Conservation (phyloP, 179 eudicot genomes). For the Corrigiola litoralis region DNA sequence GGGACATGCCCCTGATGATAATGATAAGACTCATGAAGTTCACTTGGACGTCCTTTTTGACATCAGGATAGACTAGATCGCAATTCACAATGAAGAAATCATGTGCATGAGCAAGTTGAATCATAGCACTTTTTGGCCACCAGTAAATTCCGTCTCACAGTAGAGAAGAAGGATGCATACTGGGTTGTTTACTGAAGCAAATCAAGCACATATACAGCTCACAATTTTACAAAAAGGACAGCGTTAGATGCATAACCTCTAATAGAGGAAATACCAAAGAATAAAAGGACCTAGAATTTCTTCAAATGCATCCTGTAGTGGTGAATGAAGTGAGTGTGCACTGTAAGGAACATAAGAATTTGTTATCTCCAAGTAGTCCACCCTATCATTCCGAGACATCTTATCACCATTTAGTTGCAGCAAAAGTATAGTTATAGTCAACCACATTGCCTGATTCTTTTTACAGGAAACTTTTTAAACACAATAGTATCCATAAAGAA, state of each 20-base stretch:
- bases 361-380: constrained; percentile 5
- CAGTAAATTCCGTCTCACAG: neutral
- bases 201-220: neutral
- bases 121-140: neutral
- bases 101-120: constrained; percentile 2
- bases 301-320: neutral
- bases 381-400: neutral
- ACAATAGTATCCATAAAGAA: neutral
- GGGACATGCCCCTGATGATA: neutral
- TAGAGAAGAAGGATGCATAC: neutral
- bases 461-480: neutral
- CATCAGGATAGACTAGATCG: neutral
- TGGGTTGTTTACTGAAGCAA: neutral
- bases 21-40: neutral
- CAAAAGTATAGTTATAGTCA: constrained; percentile 1
- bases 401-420: neutral
- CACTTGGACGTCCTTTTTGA: neutral
- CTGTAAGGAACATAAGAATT: constrained; percentile 8
- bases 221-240: neutral
- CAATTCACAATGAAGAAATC: neutral
- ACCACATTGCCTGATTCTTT: neutral
- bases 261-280: neutral
- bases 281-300: neutral
- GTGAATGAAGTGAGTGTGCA: neutral
- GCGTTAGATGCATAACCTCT: neutral